Evolutionary conservation across 2,329 filamentous ascomycete species (phyloP), one percentile per base, ranked within the genome.

Genomic region (Leptographium galeiforme): DNA sequence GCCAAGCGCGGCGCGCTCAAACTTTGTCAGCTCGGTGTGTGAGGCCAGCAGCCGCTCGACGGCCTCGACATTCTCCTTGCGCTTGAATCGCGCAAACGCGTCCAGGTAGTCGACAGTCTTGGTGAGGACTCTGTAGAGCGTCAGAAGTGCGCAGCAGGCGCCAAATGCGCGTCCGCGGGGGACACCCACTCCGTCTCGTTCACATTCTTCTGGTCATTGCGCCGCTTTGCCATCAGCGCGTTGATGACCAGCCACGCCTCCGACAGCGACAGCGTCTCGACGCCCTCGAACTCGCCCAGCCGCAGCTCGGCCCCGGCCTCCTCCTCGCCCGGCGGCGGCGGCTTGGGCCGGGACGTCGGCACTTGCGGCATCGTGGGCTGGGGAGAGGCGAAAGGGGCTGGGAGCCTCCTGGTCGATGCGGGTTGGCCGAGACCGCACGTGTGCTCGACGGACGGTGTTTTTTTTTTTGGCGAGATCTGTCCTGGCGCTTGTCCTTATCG

Each of bases 41-140:
- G 84, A 79, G 60, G 86, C 86, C 58, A 96, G 77, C 61, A 96
- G 74, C 56, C 88, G 82, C 70, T 95, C 89, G 36, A 97, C 89
- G n/a, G 89, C 87, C 71, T 95, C 87, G 64, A 95, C 87, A 60
- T 93, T 93, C 68, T 95, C 88, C 67, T 91, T 89, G 63, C 90
- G 84, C 72, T 95, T 95, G 78, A 97, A 97, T 39, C 93, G 87
- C 18, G 90, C 86, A 70, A 98, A 98, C 58, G 89, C 83, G 63
- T 95, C 89, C 52, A 97, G 81, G 70, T 98, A 97, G 64, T 90
- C 88, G 59, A 89, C 78, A 32, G 91, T 96, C 68, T 95, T 90
- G 58, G 81, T 82, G 54, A 95, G 77, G 68, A 90, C 89, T 64
- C 82, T 86, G 45, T 19, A 30, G 11, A 33, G 19, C 14, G 19